These are phyloP conservation scores for Chrysosporium queenslandicum DNA, from an alignment of 2,329 filamentous ascomycete genomes.

Conservation along the genomic window DNA sequence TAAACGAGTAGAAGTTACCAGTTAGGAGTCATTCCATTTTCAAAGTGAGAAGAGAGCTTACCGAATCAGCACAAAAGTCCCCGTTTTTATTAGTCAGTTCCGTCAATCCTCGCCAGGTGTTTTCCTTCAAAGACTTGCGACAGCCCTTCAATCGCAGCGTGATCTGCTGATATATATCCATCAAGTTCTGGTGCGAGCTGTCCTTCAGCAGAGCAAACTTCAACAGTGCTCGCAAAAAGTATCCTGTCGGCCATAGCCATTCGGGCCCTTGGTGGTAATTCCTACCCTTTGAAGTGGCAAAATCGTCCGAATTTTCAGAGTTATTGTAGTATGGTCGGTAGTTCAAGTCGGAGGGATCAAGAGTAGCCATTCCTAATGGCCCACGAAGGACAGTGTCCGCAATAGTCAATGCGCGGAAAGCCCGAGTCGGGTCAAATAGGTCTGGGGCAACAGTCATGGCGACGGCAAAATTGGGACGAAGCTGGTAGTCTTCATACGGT, in stretches of 20 bases:
- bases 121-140: constrained; percentile 71
- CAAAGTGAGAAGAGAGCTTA: constrained; percentile 40
- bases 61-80: constrained; percentile 74
- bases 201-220: constrained; percentile 77
- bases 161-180: constrained; percentile 90
- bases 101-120: constrained; percentile 78
- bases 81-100: constrained; percentile 90
- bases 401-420: constrained; percentile 66
- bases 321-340: constrained; percentile 94
- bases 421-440: constrained; percentile 70
- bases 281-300: constrained; percentile 81
- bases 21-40: constrained; percentile 6
- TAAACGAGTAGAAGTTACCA: constrained; percentile 30
- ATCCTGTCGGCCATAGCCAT: constrained; percentile 96
- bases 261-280: constrained; percentile 98
- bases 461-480: constrained; percentile 87
- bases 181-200: constrained; percentile 50
- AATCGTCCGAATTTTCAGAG: constrained; percentile 83
- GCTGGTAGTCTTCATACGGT: constrained; percentile 94
- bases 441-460: constrained; percentile 90
- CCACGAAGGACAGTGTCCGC: constrained; percentile 73
- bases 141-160: constrained; percentile 72
- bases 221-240: constrained; percentile 82
- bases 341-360: constrained; percentile 84
- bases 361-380: constrained; percentile 87